phyloP scores from a whole-genome alignment of 2,329 filamentous ascomycete species.

The Raffaelea albimanens region DNA sequence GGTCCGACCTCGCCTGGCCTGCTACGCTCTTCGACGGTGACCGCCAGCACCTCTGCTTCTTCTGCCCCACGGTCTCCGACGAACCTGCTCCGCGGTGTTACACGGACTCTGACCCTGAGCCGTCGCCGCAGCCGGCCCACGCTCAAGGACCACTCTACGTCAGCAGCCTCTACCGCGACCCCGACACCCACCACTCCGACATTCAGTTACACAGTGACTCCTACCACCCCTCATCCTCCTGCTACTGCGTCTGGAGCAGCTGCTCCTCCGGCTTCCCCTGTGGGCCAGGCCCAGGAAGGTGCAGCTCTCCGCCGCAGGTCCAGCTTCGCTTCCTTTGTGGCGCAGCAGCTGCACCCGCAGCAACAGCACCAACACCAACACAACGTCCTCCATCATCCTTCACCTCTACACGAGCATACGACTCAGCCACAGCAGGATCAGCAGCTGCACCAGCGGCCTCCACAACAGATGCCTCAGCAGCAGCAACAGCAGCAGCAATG shows the following conservation, averaged over 20 bases:
- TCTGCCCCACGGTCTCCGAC: slow-evolving; percentile 33
- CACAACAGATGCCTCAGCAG: slow-evolving; percentile 1
- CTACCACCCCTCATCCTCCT: no score
- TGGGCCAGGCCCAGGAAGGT: no score
- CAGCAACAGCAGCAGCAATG: slow-evolving; percentile 1
- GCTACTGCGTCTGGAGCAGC: no score
- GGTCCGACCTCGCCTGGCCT: slow-evolving; percentile 18
- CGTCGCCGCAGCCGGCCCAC: slow-evolving; percentile 45
- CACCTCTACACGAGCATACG: neutral
- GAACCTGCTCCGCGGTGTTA: slow-evolving; percentile 36
- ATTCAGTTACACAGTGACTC: no score
- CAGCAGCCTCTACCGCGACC: no score
- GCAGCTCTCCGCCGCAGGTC: no score
- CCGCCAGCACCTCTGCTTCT: neutral
- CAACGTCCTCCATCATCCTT: no score
- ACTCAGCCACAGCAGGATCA: slow-evolving; percentile 9
- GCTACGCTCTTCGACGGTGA: neutral
- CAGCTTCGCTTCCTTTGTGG: no score
- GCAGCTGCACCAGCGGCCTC: slow-evolving; percentile 1
- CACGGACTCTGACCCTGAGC: slow-evolving; percentile 42
- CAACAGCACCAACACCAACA: neutral
- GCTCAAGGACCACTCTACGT: slow-evolving; percentile 21
- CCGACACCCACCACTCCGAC: no score
- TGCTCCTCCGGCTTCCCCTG: no score
- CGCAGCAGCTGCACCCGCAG: neutral